A percentile compares a stretch with the other conserved stretches of the same genome.
Evolutionary conservation across 2,329 filamentous ascomycete genomes (phyloP).

Genomic region (Nakataea oryzae): DNA sequence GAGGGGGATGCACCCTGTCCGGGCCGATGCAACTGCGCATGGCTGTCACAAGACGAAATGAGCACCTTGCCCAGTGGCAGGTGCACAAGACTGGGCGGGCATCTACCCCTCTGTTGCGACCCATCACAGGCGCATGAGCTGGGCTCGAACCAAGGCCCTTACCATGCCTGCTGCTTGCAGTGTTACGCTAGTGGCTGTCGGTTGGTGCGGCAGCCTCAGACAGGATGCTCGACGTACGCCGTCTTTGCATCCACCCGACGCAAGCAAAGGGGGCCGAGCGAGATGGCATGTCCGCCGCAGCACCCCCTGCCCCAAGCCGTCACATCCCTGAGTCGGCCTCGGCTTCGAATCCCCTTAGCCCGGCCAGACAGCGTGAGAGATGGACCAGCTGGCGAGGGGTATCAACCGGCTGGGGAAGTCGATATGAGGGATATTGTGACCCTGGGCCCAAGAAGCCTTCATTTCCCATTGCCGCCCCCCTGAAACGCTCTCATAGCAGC

Average conservation of each 20-base stretch:
- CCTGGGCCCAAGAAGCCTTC: background rate
- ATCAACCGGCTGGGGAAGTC: background rate
- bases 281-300: background rate
- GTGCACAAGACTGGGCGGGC: background rate
- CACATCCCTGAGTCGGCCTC: background rate
- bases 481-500: background rate
- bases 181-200: background rate
- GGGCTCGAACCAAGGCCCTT: background rate
- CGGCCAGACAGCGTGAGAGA: background rate
- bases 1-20: background rate
- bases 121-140: background rate
- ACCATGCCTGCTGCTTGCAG: background rate
- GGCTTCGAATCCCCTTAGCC: background rate
- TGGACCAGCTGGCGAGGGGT: background rate
- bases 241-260: background rate
- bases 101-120: background rate
- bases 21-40: background rate
- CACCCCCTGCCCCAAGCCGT: background rate
- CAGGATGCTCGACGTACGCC: background rate
- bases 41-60: background rate
- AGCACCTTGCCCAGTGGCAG: background rate
- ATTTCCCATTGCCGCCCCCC: background rate
- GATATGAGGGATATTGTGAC: background rate
- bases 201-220: background rate
- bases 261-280: background rate